phyloP scores from a whole-genome alignment of 768 basidiomycete species.

The Coprinopsis strossmayeri region DNA sequence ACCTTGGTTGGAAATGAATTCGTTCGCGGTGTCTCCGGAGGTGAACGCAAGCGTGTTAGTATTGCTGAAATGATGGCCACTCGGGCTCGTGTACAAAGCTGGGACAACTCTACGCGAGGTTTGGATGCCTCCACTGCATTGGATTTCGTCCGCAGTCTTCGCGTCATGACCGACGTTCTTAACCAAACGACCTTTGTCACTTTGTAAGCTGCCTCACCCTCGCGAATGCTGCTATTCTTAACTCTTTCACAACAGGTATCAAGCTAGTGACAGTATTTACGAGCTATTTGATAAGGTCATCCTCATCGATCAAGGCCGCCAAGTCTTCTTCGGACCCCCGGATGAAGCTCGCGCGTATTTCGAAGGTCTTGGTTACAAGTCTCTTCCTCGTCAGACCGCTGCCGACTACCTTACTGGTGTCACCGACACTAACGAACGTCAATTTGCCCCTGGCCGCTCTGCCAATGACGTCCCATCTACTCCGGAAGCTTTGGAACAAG shows the following conservation, averaged over 20 bases:
- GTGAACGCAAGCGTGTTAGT: conserved; percentile 73
- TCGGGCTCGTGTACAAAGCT: conserved; percentile 72
- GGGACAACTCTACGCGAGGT: conserved; percentile 81
- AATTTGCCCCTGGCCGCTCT: conserved; percentile 59
- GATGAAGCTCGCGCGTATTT: conserved; percentile 76
- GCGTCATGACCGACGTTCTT: conserved; percentile 79
- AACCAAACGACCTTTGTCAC: conserved; percentile 77
- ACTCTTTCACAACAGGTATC: conserved; percentile 41
- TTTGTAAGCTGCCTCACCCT: conserved; percentile 34
- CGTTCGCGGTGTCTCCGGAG: conserved; percentile 75
- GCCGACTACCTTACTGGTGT: conserved; percentile 83
- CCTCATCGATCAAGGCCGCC: conserved; percentile 73
- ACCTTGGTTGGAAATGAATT: conserved; percentile 87
- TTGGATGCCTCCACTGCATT: conserved; percentile 84
- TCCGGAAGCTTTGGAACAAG: conserved; percentile 59
- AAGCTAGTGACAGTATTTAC: conserved; percentile 78
- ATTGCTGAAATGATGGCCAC: conserved; percentile 87
- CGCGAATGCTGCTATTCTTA: not conserved
- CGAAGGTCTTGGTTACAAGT: conserved; percentile 60
- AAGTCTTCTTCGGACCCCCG: conserved; percentile 76
- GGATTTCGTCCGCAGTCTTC: conserved; percentile 74
- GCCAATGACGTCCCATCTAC: conserved; percentile 56
- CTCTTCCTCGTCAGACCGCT: conserved; percentile 77
- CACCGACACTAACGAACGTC: conserved; percentile 83
- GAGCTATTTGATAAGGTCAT: conserved; percentile 83